Evolutionary conservation across 331 rosid species (phyloP), one percentile per base, ranked within the genome.

Genomic region (Quercus lobata): DNA sequence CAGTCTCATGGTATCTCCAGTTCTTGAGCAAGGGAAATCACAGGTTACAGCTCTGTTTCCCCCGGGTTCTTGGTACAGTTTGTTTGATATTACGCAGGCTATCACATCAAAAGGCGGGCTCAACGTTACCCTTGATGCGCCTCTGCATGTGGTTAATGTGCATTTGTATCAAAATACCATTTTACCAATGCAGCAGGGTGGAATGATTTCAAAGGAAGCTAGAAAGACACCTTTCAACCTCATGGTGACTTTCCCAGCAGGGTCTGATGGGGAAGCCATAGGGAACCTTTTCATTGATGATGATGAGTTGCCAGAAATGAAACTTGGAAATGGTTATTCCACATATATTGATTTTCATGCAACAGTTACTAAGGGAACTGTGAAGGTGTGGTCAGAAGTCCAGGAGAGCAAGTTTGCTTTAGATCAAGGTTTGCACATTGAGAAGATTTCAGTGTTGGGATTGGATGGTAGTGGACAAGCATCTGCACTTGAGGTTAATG

Each of bases 181-280:
- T 77, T 80, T 94, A 37, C 98, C 98, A 53, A 90, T 92, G 93
- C 98, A 94, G 85, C 93, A 75, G 74, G 97, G 98, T 27, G 97
- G 98, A 44, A 1, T 88, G 84, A 34, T 92, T 46, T 88, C 98
- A 0, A 92, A 89, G 90, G 97, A 86, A 14, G 98, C 98, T 1
- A 81, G 96, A 57, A 82, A 25, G 75, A 94, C 98, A 3, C 98
- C 98, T 3, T 94, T 89, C 79, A 90, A 71, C 61, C 91, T 92
- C 19, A 18, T 91, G 0, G 84, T 94, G 7, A 82, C 97, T 4
- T 89, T 94, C 91, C 97, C 97, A 0, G 83, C 96, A 0, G 97
- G 96, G 6, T 24, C 86, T 4, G 79, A 87, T 29, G 97, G 92
- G 24, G 72, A 84, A 29, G 98, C 98, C 1, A 84, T 81, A 17